Conservation (phyloP, 2,329 filamentous ascomycete genomes). For the Penicillium decumbens region DNA sequence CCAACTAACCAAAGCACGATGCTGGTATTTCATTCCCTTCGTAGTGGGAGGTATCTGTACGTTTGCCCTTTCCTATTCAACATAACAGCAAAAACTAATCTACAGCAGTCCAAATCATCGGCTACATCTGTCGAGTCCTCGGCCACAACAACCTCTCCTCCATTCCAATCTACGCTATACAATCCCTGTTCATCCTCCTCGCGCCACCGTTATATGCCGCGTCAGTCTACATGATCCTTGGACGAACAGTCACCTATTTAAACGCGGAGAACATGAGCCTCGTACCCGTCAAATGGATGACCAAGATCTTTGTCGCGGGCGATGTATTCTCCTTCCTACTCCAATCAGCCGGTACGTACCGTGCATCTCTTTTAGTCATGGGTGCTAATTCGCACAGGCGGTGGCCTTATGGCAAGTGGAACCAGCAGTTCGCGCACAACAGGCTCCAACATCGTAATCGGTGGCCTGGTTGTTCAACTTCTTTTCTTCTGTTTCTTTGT, state of each 20-base stretch:
- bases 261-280: slow-evolving; percentile 32
- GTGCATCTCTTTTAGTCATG: too few relatives aligned
- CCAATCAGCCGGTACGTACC: slow-evolving; percentile 30
- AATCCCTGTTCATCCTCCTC: slow-evolving; percentile 35
- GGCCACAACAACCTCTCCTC: slow-evolving; percentile 24
- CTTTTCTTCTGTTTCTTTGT: slow-evolving; percentile 56
- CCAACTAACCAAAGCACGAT: slow-evolving; percentile 41
- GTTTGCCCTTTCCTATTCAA: slow-evolving; percentile 8
- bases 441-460: slow-evolving; percentile 47
- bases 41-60: slow-evolving; percentile 38
- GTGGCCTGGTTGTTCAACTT: slow-evolving; percentile 56
- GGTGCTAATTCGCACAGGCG: slow-evolving; percentile 16
- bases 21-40: slow-evolving; percentile 48
- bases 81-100: neutral
- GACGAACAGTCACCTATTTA: slow-evolving; percentile 33
- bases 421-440: slow-evolving; percentile 11
- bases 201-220: slow-evolving; percentile 42
- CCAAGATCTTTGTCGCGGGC: slow-evolving; percentile 35
- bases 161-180: slow-evolving; percentile 30
- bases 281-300: slow-evolving; percentile 34
- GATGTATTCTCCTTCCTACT: slow-evolving; percentile 34
- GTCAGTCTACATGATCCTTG: slow-evolving; percentile 39
- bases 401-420: slow-evolving; percentile 28
- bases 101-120: slow-evolving; percentile 44
- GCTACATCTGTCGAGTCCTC: slow-evolving; percentile 27